A percentile compares a stretch with the other conserved stretches of the same genome.
Evolutionary conservation across 2,329 filamentous ascomycete genomes (phyloP).

Genomic region (Beauveria sp.): DNA sequence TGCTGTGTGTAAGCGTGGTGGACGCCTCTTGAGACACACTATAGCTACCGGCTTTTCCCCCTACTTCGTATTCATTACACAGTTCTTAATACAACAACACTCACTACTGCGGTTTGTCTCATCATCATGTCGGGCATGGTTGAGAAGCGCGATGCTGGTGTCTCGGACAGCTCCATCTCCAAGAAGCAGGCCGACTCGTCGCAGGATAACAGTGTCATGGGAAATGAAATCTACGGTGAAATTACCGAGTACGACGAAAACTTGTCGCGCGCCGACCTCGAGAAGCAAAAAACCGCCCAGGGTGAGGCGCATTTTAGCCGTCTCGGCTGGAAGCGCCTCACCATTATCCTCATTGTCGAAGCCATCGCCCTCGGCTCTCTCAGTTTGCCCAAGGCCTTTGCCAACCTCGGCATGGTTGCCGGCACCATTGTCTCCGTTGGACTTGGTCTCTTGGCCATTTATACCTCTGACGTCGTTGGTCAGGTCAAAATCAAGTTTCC

Average conservation of each 20-base stretch:
- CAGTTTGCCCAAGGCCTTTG: slow-evolving; percentile 44
- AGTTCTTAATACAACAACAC: slow-evolving; percentile 1
- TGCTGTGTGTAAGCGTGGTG: not conserved
- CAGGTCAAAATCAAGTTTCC: slow-evolving; percentile 44
- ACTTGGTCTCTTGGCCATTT: slow-evolving; percentile 39
- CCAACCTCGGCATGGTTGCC: slow-evolving; percentile 46
- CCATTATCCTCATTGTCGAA: slow-evolving; percentile 48
- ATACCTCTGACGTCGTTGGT: slow-evolving; percentile 39
- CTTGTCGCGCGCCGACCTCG: slow-evolving; percentile 28
- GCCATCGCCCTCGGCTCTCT: slow-evolving; percentile 47
- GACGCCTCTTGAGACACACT: not conserved
- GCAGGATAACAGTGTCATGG: slow-evolving; percentile 19
- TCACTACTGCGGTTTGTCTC: not conserved
- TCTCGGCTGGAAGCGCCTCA: slow-evolving; percentile 50
- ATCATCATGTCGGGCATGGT: not conserved
- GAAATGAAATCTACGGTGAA: slow-evolving; percentile 22
- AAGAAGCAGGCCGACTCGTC: slow-evolving; percentile 4
- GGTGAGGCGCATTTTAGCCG: slow-evolving; percentile 43
- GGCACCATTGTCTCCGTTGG: slow-evolving; percentile 35
- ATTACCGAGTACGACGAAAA: slow-evolving; percentile 31
- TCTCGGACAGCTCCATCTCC: not conserved
- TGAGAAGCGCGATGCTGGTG: slow-evolving; percentile 1
- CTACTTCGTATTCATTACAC: not conserved
- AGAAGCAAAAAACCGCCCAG: slow-evolving; percentile 38
- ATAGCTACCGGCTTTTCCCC: not conserved